These are phyloP conservation scores for Chlamydomonas incerta DNA, from an alignment of 139 green algal species.

Conservation along the genomic window DNA sequence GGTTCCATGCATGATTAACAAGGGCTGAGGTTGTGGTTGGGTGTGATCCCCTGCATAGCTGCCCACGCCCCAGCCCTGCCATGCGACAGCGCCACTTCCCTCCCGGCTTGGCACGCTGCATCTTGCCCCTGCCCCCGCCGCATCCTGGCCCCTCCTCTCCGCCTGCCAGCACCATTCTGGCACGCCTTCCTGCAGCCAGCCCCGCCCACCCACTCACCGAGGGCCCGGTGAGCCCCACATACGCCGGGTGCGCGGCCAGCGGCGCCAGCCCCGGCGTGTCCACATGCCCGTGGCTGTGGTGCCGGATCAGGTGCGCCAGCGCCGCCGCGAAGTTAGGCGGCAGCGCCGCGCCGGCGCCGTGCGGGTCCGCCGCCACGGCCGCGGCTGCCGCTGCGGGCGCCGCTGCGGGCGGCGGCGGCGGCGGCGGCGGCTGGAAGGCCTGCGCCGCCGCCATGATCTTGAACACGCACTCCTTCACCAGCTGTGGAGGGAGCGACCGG, in stretches of 20 bases:
- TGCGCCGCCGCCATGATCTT: constrained; percentile 7
- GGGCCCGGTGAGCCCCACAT: not conserved
- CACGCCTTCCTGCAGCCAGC: no score
- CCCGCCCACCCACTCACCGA: not conserved
- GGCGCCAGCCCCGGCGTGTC: constrained; percentile 10
- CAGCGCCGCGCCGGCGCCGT: no score
- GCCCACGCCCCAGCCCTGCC: no score
- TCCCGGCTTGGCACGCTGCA: no score
- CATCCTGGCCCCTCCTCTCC: no score
- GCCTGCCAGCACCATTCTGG: no score
- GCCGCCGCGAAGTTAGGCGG: constrained; percentile 22
- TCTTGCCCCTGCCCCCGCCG: no score
- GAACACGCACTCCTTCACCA: constrained; percentile 37
- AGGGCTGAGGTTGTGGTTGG: no score
- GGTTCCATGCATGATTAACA: no score
- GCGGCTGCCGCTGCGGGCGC: not conserved
- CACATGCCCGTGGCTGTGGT: constrained; percentile 8
- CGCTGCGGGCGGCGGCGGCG: not conserved
- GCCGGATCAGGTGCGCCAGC: constrained; percentile 3
- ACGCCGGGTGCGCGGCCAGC: not conserved
- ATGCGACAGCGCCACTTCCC: no score
- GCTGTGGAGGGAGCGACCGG: not conserved
- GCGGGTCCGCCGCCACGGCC: not conserved
- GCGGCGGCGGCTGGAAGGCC: constrained; percentile 8
- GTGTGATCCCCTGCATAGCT: no score